phyloP scores from a whole-genome alignment of 75 land plant species.

The Pinus albicaulis region DNA sequence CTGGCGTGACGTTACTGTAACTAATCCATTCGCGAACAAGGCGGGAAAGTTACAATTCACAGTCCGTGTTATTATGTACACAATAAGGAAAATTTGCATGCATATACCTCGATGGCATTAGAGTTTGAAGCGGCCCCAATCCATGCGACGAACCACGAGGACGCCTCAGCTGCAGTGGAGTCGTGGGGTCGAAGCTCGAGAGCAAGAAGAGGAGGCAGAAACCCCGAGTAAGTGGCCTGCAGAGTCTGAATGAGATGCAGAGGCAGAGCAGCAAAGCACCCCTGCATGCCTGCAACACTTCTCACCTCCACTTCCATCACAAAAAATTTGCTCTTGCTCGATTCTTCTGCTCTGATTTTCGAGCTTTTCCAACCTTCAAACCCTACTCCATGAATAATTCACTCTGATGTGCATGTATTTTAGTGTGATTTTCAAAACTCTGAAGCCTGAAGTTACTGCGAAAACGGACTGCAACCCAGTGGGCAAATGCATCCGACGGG shows the following conservation, averaged over 20 bases:
- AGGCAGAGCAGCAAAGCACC: slow-evolving; percentile 84
- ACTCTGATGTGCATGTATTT: too few relatives aligned
- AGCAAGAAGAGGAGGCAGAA: slow-evolving; percentile 50
- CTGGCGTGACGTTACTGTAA: too few relatives aligned
- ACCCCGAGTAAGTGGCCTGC: slow-evolving; percentile 22
- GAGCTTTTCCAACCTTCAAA: too few relatives aligned
- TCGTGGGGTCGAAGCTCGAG: slow-evolving; percentile 50
- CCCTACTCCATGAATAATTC: too few relatives aligned
- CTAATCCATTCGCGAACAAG: too few relatives aligned
- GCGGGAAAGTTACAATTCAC: not conserved
- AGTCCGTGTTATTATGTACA: not conserved
- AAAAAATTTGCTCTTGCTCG: too few relatives aligned
- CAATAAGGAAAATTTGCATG: not conserved
- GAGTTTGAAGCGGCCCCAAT: slow-evolving; percentile 80
- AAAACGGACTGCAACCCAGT: too few relatives aligned
- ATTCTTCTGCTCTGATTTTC: too few relatives aligned
- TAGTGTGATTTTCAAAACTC: too few relatives aligned
- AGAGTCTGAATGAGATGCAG: slow-evolving; percentile 56
- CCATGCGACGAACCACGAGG: slow-evolving; percentile 81
- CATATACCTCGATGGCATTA: slow-evolving; percentile 71
- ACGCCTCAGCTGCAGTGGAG: slow-evolving; percentile 7
- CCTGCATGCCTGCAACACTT: slow-evolving; percentile 48
- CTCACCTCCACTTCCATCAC: slow-evolving; percentile 85
- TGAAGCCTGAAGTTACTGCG: too few relatives aligned
- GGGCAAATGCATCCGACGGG: too few relatives aligned